These are phyloP conservation scores for Leccinum truebloodii DNA, from an alignment of 768 basidiomycete genomes.

Conservation along the genomic window DNA sequence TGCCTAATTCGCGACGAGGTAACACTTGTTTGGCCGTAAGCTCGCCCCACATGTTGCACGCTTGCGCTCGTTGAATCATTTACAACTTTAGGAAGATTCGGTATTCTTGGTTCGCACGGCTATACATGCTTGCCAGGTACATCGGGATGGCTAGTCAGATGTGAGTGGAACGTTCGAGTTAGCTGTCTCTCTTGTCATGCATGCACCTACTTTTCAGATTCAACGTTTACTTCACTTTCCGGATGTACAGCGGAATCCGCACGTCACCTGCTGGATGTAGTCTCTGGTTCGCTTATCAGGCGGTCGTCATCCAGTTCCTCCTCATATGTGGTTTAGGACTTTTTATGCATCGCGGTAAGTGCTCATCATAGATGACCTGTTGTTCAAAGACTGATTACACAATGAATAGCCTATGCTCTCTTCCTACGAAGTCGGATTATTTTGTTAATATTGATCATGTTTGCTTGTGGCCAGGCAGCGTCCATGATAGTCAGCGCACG, in stretches of 20 bases:
- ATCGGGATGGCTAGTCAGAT: conserved; percentile 17
- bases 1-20: conserved; percentile 18
- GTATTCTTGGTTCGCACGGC: conserved; percentile 6
- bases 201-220: too few relatives aligned
- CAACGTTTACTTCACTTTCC: conserved; percentile 7
- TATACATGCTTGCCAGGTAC: conserved; percentile 19
- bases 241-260: conserved; percentile 17
- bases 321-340: conserved; percentile 12
- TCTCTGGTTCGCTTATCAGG: conserved; percentile 22
- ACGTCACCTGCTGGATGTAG: conserved; percentile 12
- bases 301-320: conserved; percentile 14
- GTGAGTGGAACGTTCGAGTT: conserved; percentile 10
- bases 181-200: too few relatives aligned
- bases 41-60: not conserved
- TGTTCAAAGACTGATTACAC: not conserved
- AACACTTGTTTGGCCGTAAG: conserved; percentile 26
- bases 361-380: not conserved
- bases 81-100: conserved; percentile 7
- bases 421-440: conserved; percentile 13
- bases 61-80: not conserved
- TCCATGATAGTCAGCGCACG: not conserved
- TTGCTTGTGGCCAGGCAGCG: not conserved
- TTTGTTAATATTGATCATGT: conserved; percentile 8
- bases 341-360: conserved; percentile 24
- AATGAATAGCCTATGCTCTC: conserved; percentile 19